A percentile compares a stretch with the other conserved stretches of the same genome.
Conservation (phyloP, 108 stramenopile genomes). For the Nitzschia sp. region DNA sequence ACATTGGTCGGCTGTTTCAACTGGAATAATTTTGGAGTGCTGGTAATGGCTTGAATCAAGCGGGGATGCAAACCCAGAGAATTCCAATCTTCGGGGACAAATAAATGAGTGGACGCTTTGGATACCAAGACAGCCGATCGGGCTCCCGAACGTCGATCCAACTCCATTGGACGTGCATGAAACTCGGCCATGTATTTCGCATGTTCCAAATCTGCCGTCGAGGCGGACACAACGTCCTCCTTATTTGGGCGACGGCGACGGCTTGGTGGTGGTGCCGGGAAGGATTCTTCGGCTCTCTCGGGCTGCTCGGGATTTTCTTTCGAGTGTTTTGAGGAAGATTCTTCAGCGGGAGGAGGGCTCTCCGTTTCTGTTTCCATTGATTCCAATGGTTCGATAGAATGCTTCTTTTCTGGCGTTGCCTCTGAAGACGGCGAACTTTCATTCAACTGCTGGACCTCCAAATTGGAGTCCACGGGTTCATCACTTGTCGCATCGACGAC, state of each 20-base stretch:
- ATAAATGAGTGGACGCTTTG: constrained; percentile 44
- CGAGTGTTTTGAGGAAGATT: not conserved
- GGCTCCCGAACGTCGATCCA: constrained; percentile 69
- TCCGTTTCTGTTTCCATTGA: not conserved
- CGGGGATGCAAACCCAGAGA: constrained; percentile 50
- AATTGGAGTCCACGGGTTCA: not conserved
- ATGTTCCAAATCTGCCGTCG: constrained; percentile 48
- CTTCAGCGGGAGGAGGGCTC: not conserved
- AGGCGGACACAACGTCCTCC: no score
- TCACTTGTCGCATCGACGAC: not conserved
- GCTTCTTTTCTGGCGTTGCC: not conserved
- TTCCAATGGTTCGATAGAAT: not conserved
- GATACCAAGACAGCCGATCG: constrained; percentile 34
- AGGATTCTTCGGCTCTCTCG: not conserved
- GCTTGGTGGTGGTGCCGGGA: not conserved
- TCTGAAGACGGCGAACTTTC: not conserved
- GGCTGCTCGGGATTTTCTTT: not conserved
- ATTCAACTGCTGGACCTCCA: not conserved
- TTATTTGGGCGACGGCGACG: not conserved
- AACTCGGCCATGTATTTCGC: constrained; percentile 79
- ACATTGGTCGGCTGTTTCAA: constrained; percentile 69
- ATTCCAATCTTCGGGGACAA: constrained; percentile 41
- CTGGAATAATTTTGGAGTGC: constrained; percentile 45
- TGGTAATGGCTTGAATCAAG: constrained; percentile 41
- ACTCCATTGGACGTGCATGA: constrained; percentile 84